Percentiles rank a stretch among this genome's conserved stretches.
Evolutionary conservation across 768 basidiomycete genomes (phyloP).

Genomic region (Lactifluus echinatus): DNA sequence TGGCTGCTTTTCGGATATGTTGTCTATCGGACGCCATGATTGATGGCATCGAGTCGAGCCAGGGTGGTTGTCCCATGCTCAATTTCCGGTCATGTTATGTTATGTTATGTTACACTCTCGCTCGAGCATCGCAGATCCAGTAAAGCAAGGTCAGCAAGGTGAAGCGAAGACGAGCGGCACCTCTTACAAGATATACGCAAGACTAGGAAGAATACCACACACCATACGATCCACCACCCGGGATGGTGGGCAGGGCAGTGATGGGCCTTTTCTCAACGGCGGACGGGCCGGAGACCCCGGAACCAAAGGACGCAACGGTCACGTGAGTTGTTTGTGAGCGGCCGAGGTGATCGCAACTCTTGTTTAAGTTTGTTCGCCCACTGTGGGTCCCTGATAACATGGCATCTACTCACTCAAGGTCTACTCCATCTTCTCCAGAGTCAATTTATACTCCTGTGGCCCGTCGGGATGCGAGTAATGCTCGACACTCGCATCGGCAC

Average conservation of each 20-base stretch:
- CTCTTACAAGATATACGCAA: too few relatives aligned
- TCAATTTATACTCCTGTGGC: slow-evolving; percentile 11
- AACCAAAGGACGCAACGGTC: background rate
- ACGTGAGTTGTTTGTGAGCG: background rate
- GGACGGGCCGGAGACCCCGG: background rate
- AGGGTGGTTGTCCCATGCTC: background rate
- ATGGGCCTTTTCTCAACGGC: background rate
- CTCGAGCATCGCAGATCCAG: background rate
- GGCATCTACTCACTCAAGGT: slow-evolving; percentile 10
- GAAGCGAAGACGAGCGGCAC: too few relatives aligned
- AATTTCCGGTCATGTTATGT: background rate
- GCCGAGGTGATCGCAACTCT: background rate
- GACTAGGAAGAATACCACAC: too few relatives aligned
- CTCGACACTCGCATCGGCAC: slow-evolving; percentile 1
- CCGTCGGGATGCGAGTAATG: background rate
- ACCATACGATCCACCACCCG: background rate
- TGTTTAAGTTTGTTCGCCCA: background rate
- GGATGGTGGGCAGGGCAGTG: background rate
- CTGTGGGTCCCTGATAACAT: background rate
- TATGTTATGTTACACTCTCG: too few relatives aligned
- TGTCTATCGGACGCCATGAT: background rate
- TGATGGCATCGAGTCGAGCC: background rate
- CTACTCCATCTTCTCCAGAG: slow-evolving; percentile 8
- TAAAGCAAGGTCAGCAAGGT: too few relatives aligned
- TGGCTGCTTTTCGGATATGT: background rate